These are phyloP conservation scores for Symbiodinium pilosum DNA, from an alignment of 73 alveolate species.

Conservation along the genomic window DNA sequence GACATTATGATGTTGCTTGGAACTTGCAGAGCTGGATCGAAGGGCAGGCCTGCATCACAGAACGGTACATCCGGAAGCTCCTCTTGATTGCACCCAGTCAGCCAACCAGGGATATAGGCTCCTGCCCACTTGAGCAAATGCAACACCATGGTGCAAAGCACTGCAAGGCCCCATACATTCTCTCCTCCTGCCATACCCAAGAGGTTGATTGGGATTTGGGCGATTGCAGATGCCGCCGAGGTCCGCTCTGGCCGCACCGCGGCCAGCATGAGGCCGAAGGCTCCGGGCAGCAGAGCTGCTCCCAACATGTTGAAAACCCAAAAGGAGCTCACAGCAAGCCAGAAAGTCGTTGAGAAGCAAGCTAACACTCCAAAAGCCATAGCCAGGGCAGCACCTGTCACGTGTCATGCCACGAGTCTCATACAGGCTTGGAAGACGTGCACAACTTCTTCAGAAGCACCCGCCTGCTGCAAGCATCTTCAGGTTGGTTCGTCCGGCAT, in stretches of 20 bases:
- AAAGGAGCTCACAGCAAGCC: conserved; percentile 38
- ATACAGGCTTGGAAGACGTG: not conserved
- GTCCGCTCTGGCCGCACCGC: conserved; percentile 28
- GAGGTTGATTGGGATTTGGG: conserved; percentile 67
- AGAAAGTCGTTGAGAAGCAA: conserved; percentile 46
- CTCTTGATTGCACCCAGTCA: conserved; percentile 46
- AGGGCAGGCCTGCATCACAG: conserved; percentile 36
- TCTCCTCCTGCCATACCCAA: conserved; percentile 84
- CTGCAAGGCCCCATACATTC: not conserved
- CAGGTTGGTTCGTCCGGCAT: not conserved
- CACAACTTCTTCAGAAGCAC: not conserved
- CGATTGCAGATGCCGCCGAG: conserved; percentile 63
- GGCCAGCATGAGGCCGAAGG: conserved; percentile 56
- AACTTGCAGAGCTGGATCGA: too few relatives aligned
- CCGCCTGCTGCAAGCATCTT: conserved; percentile 4
- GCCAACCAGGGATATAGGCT: conserved; percentile 73
- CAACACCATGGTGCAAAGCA: not conserved
- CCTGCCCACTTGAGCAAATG: not conserved
- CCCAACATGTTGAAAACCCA: conserved; percentile 70
- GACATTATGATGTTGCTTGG: too few relatives aligned
- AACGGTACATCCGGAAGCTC: not conserved
- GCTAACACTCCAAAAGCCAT: conserved; percentile 34
- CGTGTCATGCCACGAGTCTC: not conserved
- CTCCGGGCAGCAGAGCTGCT: conserved; percentile 59
- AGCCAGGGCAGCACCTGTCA: conserved; percentile 49